Evolutionary conservation across 192 early-diverging fungal genomes (phyloP).

Genomic region (Spizellomyces punctatus): DNA sequence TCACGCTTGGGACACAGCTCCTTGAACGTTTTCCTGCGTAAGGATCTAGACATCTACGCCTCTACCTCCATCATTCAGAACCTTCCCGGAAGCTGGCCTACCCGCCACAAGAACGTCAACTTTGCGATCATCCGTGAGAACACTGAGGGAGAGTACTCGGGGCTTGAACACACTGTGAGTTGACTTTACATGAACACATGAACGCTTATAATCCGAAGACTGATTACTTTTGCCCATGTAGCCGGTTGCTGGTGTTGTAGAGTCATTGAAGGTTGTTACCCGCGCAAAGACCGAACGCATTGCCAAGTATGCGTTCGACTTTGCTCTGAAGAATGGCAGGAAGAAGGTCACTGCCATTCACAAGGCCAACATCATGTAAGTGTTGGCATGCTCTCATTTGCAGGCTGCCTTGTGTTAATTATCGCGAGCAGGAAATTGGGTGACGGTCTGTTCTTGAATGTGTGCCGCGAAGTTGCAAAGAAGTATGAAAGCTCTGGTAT

Average conservation of each 20-base stretch:
- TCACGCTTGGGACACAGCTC: constrained; percentile 85
- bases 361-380: constrained; percentile 99
- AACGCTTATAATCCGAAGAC: constrained; percentile 15
- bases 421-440: constrained; percentile 77
- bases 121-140: constrained; percentile 99
- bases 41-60: constrained; percentile 98
- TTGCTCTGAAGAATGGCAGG: constrained; percentile 93
- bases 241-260: constrained; percentile 97
- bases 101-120: constrained; percentile 92
- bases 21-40: constrained; percentile 96
- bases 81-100: constrained; percentile 74
- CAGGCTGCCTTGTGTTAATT: neutral
- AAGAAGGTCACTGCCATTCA: constrained; percentile 99
- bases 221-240: constrained; percentile 21
- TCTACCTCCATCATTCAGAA: constrained; percentile 91
- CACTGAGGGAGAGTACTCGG: constrained; percentile 99
- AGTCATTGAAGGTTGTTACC: constrained; percentile 98
- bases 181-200: neutral
- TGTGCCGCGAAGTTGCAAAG: constrained; percentile 94
- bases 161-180: constrained; percentile 88
- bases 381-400: constrained; percentile 1
- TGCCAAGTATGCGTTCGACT: constrained; percentile 98
- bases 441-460: constrained; percentile 97
- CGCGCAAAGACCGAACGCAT: constrained; percentile 98
- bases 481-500: constrained; percentile 87